Evolutionary conservation across 1,284 basidiomycete species (phyloP).

Genomic region (Trichosporon sp.): DNA sequence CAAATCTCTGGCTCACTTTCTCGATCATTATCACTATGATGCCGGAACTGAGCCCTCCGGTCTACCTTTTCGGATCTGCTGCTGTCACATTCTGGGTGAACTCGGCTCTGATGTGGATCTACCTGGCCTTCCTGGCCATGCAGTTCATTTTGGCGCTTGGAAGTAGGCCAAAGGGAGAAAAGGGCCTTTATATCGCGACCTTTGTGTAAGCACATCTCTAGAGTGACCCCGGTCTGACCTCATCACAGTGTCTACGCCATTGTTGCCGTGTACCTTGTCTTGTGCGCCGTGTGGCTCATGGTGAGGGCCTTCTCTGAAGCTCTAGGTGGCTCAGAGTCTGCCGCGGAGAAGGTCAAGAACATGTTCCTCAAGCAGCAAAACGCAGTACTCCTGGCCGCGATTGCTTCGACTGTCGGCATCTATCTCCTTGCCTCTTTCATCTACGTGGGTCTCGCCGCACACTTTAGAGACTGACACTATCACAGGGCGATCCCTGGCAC

Average conservation of each 20-base stretch:
- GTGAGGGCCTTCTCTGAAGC: constrained; percentile 69
- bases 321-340: constrained; percentile 30
- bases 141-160: constrained; percentile 92
- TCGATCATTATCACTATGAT: constrained; percentile 89
- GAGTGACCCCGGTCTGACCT: background rate
- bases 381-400: constrained; percentile 76
- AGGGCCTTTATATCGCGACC: constrained; percentile 70
- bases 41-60: constrained; percentile 50
- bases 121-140: constrained; percentile 73
- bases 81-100: constrained; percentile 83
- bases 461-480: background rate
- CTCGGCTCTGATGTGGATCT: constrained; percentile 74
- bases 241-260: constrained; percentile 66
- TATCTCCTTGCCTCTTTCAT: constrained; percentile 80
- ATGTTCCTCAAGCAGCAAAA: constrained; percentile 66
- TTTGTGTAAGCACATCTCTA: constrained; percentile 46
- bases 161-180: constrained; percentile 93
- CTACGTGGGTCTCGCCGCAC: constrained; percentile 60
- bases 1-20: constrained; percentile 93
- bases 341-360: constrained; percentile 54
- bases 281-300: constrained; percentile 80
- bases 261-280: constrained; percentile 69
- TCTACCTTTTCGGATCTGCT: constrained; percentile 65
- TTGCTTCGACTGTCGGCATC: constrained; percentile 83
- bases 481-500: constrained; percentile 92